Conservation (phyloP, 1,284 basidiomycete genomes). For the Rhodotorula glutinis region DNA sequence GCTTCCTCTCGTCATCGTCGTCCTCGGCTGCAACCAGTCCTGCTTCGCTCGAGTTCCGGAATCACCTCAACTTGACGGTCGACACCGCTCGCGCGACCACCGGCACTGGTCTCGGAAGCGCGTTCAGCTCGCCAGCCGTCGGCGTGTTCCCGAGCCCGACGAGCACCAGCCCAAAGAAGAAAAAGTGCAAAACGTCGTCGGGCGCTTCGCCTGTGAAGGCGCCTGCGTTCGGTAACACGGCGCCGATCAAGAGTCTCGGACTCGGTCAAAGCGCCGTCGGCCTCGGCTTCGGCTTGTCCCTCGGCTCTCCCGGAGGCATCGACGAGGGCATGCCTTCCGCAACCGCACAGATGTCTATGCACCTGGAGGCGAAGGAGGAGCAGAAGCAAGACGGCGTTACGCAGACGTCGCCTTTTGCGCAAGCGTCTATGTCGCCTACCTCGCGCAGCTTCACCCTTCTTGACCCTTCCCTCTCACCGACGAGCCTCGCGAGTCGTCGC, state of each 20-base stretch:
- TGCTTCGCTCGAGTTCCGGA: not conserved
- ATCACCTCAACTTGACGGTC: slow-evolving; percentile 5
- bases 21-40: not conserved
- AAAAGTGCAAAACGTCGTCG: slow-evolving; percentile 21
- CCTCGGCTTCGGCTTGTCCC: not conserved
- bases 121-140: slow-evolving; percentile 26
- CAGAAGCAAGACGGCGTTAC: not conserved
- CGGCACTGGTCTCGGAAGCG: slow-evolving; percentile 21
- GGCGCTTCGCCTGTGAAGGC: not conserved
- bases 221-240: not conserved
- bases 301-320: not conserved
- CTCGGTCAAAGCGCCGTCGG: not conserved
- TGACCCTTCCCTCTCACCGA: slow-evolving; percentile 9
- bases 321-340: too few species aligned
- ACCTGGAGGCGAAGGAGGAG: too few species aligned
- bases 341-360: too few species aligned
- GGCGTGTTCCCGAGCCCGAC: slow-evolving; percentile 26
- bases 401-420: not conserved
- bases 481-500: not conserved
- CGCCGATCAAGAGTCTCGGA: not conserved
- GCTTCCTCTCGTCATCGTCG: slow-evolving; percentile 8
- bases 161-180: slow-evolving; percentile 19
- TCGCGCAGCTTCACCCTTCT: slow-evolving; percentile 12
- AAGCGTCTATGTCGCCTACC: not conserved
- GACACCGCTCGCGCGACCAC: slow-evolving; percentile 4